Percentiles rank a stretch among this genome's conserved stretches.
phyloP scores from a whole-genome alignment of 768 basidiomycete genomes.

The Leccinum sublutescens region DNA sequence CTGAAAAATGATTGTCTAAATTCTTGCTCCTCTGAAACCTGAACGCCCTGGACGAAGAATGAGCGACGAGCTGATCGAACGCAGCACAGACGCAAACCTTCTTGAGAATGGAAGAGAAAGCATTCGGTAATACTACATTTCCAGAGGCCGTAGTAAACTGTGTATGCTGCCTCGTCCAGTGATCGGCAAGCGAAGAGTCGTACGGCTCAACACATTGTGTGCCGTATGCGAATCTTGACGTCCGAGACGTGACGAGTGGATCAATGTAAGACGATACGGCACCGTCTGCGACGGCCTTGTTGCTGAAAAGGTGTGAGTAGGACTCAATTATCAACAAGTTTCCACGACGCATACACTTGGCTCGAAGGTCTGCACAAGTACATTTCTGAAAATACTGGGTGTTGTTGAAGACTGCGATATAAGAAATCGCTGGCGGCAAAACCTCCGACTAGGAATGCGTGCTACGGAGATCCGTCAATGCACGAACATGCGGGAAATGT shows the following conservation, averaged over 20 bases:
- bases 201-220: slow-evolving; percentile 29
- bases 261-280: slow-evolving; percentile 35
- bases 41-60: slow-evolving; percentile 6
- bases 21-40: slow-evolving; percentile 20
- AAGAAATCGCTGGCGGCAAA: background rate
- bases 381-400: background rate
- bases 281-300: background rate
- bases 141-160: slow-evolving; percentile 29
- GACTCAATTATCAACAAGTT: background rate
- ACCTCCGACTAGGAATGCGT: slow-evolving; percentile 20
- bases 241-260: slow-evolving; percentile 44
- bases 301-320: background rate
- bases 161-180: slow-evolving; percentile 30
- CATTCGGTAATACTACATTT: slow-evolving; percentile 26
- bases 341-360: background rate
- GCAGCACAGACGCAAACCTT: slow-evolving; percentile 18
- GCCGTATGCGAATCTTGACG: slow-evolving; percentile 43
- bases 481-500: background rate
- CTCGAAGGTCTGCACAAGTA: background rate
- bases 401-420: background rate
- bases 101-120: slow-evolving; percentile 38
- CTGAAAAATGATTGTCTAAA: slow-evolving; percentile 10
- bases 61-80: background rate
- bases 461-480: slow-evolving; percentile 9
- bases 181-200: slow-evolving; percentile 33